phyloP scores from a whole-genome alignment of 176 grass and related monocot genomes.

The Stipa capillata region DNA sequence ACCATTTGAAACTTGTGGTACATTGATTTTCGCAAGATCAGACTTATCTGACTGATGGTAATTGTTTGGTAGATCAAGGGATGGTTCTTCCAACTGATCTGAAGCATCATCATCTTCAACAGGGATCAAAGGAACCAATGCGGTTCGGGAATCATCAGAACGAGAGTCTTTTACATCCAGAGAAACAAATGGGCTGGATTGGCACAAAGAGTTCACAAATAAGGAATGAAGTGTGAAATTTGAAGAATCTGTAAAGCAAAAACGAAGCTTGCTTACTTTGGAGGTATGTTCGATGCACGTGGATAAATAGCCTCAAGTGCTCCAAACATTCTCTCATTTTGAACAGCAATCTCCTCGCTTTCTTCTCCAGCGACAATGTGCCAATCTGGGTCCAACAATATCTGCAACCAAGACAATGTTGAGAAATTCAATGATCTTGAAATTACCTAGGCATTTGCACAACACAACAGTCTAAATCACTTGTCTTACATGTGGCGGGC shows the following conservation, averaged over 20 bases:
- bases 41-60: slow-evolving; percentile 29
- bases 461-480: not conserved
- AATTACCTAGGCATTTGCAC: not conserved
- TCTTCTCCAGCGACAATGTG: slow-evolving; percentile 74
- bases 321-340: slow-evolving; percentile 79
- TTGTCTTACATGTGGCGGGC: slow-evolving; percentile 50
- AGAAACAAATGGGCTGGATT: slow-evolving; percentile 63
- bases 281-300: slow-evolving; percentile 66
- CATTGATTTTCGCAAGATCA: not conserved
- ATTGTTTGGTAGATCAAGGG: slow-evolving; percentile 5
- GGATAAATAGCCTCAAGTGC: slow-evolving; percentile 98
- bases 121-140: slow-evolving; percentile 61
- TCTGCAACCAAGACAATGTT: slow-evolving; percentile 32
- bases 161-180: slow-evolving; percentile 47
- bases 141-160: slow-evolving; percentile 58
- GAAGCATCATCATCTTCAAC: slow-evolving; percentile 83
- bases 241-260: slow-evolving; percentile 9
- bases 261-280: slow-evolving; percentile 59
- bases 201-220: not conserved
- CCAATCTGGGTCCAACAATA: slow-evolving; percentile 64
- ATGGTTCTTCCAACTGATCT: slow-evolving; percentile 45
- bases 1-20: slow-evolving; percentile 14
- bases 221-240: slow-evolving; percentile 4
- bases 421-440: not conserved
- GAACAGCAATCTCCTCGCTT: slow-evolving; percentile 55